Evolutionary conservation across 2,329 filamentous ascomycete genomes (phyloP), one percentile per base, ranked within the genome.

Genomic region (Colletotrichum graminicola): DNA sequence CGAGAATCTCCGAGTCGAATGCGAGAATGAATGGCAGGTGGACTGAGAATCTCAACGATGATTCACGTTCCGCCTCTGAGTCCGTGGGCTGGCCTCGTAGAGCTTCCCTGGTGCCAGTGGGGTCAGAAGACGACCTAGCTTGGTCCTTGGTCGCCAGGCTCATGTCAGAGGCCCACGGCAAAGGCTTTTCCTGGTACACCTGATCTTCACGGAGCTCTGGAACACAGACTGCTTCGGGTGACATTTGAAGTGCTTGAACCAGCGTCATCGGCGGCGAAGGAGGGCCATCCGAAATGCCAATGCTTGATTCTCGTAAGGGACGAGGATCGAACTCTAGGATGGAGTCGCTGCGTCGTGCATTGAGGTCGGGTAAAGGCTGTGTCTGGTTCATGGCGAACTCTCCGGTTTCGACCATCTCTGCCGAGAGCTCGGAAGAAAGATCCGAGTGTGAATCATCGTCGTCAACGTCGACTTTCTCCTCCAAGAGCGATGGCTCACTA

Each of bases 21-120:
- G 92, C 92, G 32, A 96, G 84, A 67, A 94, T 91, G 79, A 96
- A 96, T 0, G 93, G 93, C 45, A 95, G 81, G 79, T 96, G 93
- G 5, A 86, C 85, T 2, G 85, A 84, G 72, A 82, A 84, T 67
- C 83, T 85, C 71, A 77, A 79, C 32, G 74, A 74, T 21, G 80
- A 75, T 6, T 78, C 75, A 10, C 69, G 41, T 29, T 72, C 69
- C 12, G 75, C 67, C 10, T 80, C 79, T 1, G 76, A 63, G 1
- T 79, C 69, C 59, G 75, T 79, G 2, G 80, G 79, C 4, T 80
- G 80, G 54, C 80, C 80, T 3, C 79, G 80, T 21, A 82, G 75
- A 18, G 79, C 79, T 61, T 83, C 80, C n/a, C 78, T 78, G 1
- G 79, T 80, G 8, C 78, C 78, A 5, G 78, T 77, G 2, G 80